Evolutionary conservation across 345 rosid species (phyloP).

Genomic region (Punica granatum): DNA sequence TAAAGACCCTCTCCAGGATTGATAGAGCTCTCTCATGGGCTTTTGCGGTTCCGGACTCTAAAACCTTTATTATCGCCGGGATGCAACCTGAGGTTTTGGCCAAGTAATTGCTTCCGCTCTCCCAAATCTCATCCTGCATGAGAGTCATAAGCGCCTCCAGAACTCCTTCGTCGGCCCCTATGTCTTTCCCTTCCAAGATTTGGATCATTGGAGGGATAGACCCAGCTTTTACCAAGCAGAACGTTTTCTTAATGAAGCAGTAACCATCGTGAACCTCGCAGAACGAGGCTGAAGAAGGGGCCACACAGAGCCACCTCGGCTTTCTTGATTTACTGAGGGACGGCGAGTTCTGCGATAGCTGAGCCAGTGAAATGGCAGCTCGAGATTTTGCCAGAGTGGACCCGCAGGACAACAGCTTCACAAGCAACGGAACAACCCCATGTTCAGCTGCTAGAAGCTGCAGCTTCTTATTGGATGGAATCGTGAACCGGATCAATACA

Average conservation of each 20-base stretch:
- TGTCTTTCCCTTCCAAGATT: conserved; percentile 33
- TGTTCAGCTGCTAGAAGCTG: conserved; percentile 46
- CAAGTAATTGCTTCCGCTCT: conserved; percentile 44
- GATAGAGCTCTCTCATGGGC: conserved; percentile 52
- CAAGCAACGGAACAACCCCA: conserved; percentile 47
- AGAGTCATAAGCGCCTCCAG: conserved; percentile 46
- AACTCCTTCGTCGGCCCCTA: conserved; percentile 52
- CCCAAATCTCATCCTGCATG: conserved; percentile 49
- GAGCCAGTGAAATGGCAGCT: conserved; percentile 58
- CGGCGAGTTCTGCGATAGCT: conserved; percentile 49
- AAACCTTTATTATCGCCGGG: conserved; percentile 32
- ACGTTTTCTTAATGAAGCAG: conserved; percentile 39
- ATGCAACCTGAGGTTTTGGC: conserved; percentile 29
- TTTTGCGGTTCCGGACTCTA: conserved; percentile 32
- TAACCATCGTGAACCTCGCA: conserved; percentile 49
- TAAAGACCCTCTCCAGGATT: conserved; percentile 47
- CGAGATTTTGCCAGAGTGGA: conserved; percentile 33
- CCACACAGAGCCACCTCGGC: conserved; percentile 36
- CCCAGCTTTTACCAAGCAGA: conserved; percentile 58
- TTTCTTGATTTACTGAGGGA: conserved; percentile 36
- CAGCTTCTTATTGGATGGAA: conserved; percentile 50
- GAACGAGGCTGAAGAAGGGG: conserved; percentile 28
- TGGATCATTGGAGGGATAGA: conserved; percentile 41
- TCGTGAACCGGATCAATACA: conserved; percentile 42
- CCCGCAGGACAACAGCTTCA: conserved; percentile 38